Evolutionary conservation across 176 grass and related monocot genomes (phyloP).

Genomic region (Phragmites australis): DNA sequence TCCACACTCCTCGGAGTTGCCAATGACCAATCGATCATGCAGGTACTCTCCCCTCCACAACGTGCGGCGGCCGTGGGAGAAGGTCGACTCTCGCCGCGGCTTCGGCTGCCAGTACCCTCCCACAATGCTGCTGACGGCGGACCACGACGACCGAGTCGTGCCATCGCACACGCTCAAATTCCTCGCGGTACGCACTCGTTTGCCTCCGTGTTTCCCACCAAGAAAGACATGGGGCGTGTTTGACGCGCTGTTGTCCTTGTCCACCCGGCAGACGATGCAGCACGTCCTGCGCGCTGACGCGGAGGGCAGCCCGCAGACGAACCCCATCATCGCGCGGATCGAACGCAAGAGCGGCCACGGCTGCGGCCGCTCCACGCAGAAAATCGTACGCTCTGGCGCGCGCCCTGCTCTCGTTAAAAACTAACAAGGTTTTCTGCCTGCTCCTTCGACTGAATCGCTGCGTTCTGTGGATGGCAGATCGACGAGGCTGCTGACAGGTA

Average conservation of each 20-base stretch:
- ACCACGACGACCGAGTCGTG: conserved; percentile 92
- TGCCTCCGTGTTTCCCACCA: neutral
- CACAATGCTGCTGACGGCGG: conserved; percentile 84
- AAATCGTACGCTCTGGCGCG: conserved; percentile 45
- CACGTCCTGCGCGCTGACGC: conserved; percentile 52
- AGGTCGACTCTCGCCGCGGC: neutral
- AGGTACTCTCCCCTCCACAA: conserved; percentile 93
- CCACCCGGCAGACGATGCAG: conserved; percentile 63
- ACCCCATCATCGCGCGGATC: conserved; percentile 83
- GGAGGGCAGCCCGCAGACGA: conserved; percentile 64
- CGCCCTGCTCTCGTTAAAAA: neutral
- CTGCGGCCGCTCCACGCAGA: conserved; percentile 84
- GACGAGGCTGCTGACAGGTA: conserved; percentile 74
- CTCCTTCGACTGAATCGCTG: neutral
- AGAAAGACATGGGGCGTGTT: too few species aligned
- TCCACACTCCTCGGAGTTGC: too few species aligned
- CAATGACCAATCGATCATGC: neutral
- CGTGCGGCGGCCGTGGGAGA: conserved; percentile 75
- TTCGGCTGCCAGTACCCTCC: conserved; percentile 60
- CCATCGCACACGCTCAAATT: conserved; percentile 88
- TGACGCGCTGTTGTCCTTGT: neutral
- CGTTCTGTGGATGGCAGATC: conserved; percentile 51
- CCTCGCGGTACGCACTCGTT: conserved; percentile 55
- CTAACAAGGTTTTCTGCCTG: too few species aligned
- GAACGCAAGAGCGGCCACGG: conserved; percentile 88